Evolutionary conservation across 2,329 filamentous ascomycete genomes (phyloP).

Genomic region (Aspergillus melleus): DNA sequence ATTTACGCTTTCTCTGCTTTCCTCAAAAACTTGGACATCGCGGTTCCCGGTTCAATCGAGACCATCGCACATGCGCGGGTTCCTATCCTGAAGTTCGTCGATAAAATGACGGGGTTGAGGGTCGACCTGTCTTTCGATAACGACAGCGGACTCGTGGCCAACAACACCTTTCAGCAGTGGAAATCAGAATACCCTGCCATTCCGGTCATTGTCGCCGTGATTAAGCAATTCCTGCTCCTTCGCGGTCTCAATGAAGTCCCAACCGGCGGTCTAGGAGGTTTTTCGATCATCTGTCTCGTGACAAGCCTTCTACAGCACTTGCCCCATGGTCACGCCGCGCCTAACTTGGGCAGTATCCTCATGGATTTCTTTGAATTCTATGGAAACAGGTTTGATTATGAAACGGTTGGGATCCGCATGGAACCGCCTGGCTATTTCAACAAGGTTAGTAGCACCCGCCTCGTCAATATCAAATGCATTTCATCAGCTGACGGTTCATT

Average conservation of each 20-base stretch:
- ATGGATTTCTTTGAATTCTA: slow-evolving; percentile 90
- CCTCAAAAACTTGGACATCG: slow-evolving; percentile 58
- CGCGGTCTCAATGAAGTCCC: slow-evolving; percentile 88
- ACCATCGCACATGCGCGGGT: slow-evolving; percentile 77
- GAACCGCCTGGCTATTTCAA: slow-evolving; percentile 71
- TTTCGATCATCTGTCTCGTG: slow-evolving; percentile 90
- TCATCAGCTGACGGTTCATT: slow-evolving; percentile 8
- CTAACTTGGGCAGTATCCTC: slow-evolving; percentile 76
- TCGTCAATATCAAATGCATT: background rate
- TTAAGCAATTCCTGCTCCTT: slow-evolving; percentile 93
- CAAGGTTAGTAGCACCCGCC: slow-evolving; percentile 60
- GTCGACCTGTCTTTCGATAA: slow-evolving; percentile 97
- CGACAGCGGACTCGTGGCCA: slow-evolving; percentile 73
- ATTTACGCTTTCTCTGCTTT: slow-evolving; percentile 65
- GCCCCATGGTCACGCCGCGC: slow-evolving; percentile 66
- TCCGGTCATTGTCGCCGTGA: slow-evolving; percentile 78
- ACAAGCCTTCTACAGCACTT: slow-evolving; percentile 83
- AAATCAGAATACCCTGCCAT: slow-evolving; percentile 77
- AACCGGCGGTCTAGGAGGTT: slow-evolving; percentile 87
- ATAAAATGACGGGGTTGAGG: slow-evolving; percentile 72
- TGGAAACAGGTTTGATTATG: slow-evolving; percentile 75
- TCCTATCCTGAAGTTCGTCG: slow-evolving; percentile 88
- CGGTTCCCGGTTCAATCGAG: slow-evolving; percentile 60
- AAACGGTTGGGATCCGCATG: slow-evolving; percentile 70
- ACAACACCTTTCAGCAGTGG: slow-evolving; percentile 79